Evolutionary conservation across 495 filamentous ascomycete species (phyloP), one percentile per base, ranked within the genome.

Genomic region (Parathielavia appendiculata): DNA sequence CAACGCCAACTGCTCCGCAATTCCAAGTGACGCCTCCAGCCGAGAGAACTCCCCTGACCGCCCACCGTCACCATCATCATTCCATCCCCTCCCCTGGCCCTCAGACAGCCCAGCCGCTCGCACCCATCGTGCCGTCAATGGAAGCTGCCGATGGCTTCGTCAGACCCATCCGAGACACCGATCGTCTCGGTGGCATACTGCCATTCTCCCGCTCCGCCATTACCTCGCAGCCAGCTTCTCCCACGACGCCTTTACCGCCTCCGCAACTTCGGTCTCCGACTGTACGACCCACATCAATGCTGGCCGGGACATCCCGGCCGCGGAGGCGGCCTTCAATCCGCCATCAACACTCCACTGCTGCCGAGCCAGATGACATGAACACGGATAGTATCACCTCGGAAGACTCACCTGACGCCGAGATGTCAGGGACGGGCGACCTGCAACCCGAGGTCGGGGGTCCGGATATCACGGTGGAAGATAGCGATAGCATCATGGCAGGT

Each of bases 181-280:
- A 97, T 64, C 85, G 92, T 50, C 79, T 97, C 17, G 88, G 88
- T 13, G 92, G 89, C 56, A 93, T 95, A 83, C 73, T 90, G 34
- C 86, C 90, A 2, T 81, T 85, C 9, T 72, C 89, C 48, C 83
- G 89, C 48, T 78, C 83, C 2, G 48, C 36, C 26, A 47, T 91
- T 51, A 81, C 84, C 23, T 96, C 93, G 9, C 93, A 96, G 66
- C 93, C 93, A 1, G 88, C 90, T 54, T 96, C 92, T 11, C 93
- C 93, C 1, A 96, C 91, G 12, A 98, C 93, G 1, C 93, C 92
- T 11, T 81, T 87, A 51, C 88, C 88, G 40, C 85, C 84, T 0
- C 71, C 76, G 1, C 78, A 80, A 47, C 67, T 77, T 47, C 73
- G 76, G 44, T 80, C 79, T 9, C 77, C 78, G 4, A 76, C 75